Evolutionary conservation across 208 protist genomes (phyloP).

Genomic region (Acanthamoeba healyi): DNA sequence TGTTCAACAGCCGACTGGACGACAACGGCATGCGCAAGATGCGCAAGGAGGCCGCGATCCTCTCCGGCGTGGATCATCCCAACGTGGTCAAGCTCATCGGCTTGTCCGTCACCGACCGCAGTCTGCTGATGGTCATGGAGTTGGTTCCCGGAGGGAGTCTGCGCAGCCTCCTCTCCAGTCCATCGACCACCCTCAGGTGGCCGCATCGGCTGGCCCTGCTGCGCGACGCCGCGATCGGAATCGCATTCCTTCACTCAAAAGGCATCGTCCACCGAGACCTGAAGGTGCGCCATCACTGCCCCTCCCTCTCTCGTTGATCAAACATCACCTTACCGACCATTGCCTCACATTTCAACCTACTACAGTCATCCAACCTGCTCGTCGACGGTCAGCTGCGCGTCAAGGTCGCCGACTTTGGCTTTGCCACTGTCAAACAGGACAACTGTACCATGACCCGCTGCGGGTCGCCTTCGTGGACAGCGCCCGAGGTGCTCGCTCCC

Average conservation of each 20-base stretch:
- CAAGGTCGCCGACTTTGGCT: constrained; percentile 22
- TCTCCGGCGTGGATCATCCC: constrained; percentile 47
- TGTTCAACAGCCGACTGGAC: background rate
- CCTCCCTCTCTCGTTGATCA: no score
- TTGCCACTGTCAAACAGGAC: constrained; percentile 5
- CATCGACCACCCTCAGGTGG: background rate
- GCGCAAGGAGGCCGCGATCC: constrained; percentile 24
- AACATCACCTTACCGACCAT: no score
- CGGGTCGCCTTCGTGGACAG: background rate
- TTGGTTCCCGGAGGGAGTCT: background rate
- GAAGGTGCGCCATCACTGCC: no score
- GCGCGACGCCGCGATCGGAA: background rate
- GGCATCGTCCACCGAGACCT: constrained; percentile 3
- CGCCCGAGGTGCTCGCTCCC: background rate
- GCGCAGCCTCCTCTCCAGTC: background rate
- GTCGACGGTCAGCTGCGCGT: background rate
- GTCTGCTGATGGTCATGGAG: constrained; percentile 53
- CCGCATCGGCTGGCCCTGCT: background rate
- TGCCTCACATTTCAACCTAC: no score
- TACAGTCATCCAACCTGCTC: constrained; percentile 22
- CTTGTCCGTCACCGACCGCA: background rate
- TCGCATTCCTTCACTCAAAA: background rate
- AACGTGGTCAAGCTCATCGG: constrained; percentile 68
- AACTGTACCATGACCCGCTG: constrained; percentile 6
- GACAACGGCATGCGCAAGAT: background rate